Evolutionary conservation across 805 yeast genomes (phyloP), one percentile per base, ranked within the genome.

Genomic region (Maudiozyma pseudohumilis): DNA sequence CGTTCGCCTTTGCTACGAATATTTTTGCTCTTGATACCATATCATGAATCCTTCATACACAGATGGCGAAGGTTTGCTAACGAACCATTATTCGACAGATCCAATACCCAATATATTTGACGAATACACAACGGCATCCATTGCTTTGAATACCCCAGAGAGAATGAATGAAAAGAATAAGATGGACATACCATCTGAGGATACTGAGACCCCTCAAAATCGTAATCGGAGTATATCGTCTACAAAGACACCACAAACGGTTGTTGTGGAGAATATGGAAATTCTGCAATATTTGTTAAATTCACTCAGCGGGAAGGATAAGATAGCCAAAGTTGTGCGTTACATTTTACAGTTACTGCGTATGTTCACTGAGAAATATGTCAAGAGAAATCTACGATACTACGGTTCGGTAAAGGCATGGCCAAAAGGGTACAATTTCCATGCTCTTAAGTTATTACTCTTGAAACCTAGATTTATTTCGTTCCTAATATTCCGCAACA

Each of bases 251-350:
- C 20, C 11, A 19, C 18, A 15, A 13, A 33, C 20, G 18, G 26
- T 30, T 4, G 16, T 24, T 16, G 33, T 36, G 3, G 31, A 29
- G 6, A 32, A 29, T 27, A 22, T 35, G 28, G 33, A 38, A 33
- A 25, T 40, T 31, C 21, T 41, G 11, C 33, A 31, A 17, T 32
- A 32, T 15, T 7, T 43, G n/a, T 24, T 42, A 3, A 44, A 37
- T 22, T 41, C 49, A n/a, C 24, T 44, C 15, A 29, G 74, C 2
- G 89, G 89, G 29, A 81, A 80, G 51, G 92, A 81, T 49, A 78
- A 79, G 49, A 41, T 78, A 41, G 81, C 85, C 20, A 81, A 81
- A 46, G 64, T 75, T 11, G 61, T 75, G 21, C 80, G 76, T 48
- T 80, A 80, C 49, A 54, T 70, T 0, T 54, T 81, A 32, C 70